phyloP scores from a whole-genome alignment of 2,329 filamentous ascomycete genomes.

The Hymenoscyphus occultus region DNA sequence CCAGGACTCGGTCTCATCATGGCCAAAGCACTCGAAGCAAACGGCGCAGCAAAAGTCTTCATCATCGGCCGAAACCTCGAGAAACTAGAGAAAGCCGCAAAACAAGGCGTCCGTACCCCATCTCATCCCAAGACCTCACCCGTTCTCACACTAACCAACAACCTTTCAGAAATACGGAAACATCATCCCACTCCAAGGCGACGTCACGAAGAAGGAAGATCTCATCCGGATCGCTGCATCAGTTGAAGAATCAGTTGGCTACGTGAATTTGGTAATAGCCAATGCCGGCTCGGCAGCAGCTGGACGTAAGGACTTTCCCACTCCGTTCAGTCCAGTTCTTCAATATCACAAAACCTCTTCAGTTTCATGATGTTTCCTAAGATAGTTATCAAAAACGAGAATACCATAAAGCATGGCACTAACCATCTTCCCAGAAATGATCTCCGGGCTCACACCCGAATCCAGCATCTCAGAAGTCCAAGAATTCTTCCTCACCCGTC shows the following conservation, averaged over 20 bases:
- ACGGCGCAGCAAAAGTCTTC: constrained; percentile 55
- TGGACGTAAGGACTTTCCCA: constrained; percentile 38
- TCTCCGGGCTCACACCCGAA: constrained; percentile 8
- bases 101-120: constrained; percentile 14
- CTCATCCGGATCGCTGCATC: constrained; percentile 54
- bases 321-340: too few species aligned
- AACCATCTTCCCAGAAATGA: constrained; percentile 13
- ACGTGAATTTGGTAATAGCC: constrained; percentile 59
- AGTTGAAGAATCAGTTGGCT: constrained; percentile 52
- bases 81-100: constrained; percentile 46
- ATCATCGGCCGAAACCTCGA: constrained; percentile 52
- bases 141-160: not conserved
- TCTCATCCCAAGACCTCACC: not conserved
- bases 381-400: too few species aligned
- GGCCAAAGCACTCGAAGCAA: constrained; percentile 49
- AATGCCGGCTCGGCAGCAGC: constrained; percentile 52
- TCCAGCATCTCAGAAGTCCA: constrained; percentile 36
- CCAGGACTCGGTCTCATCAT: constrained; percentile 58
- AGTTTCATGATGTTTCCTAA: too few species aligned
- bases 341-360: too few species aligned
- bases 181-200: constrained; percentile 41
- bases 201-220: constrained; percentile 60
- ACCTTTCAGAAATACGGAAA: constrained; percentile 17
- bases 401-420: not conserved
- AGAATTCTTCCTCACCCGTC: constrained; percentile 33